phyloP scores from a whole-genome alignment of 495 filamentous ascomycete species.

The Aspergillus sclerotiicarbonarius region DNA sequence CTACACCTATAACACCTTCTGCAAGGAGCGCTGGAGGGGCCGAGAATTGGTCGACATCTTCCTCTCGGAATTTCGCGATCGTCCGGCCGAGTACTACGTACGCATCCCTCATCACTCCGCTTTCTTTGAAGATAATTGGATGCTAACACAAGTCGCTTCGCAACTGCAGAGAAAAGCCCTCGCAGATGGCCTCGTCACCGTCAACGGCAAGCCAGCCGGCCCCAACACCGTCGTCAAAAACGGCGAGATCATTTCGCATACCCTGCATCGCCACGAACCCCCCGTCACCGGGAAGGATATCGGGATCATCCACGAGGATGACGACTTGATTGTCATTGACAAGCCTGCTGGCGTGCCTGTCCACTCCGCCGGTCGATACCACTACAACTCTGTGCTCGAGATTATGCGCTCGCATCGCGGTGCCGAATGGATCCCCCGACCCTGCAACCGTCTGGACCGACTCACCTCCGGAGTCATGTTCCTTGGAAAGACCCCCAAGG shows the following conservation, averaged over 20 bases:
- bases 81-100: conserved; percentile 84
- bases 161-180: conserved; percentile 69
- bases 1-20: conserved; percentile 92
- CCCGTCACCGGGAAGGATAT: conserved; percentile 80
- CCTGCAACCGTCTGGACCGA: conserved; percentile 92
- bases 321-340: conserved; percentile 90
- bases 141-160: conserved; percentile 6
- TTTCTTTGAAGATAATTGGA: not conserved
- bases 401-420: conserved; percentile 81
- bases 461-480: conserved; percentile 98
- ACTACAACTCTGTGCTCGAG: conserved; percentile 90
- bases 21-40: conserved; percentile 86
- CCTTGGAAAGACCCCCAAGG: conserved; percentile 77
- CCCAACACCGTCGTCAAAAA: conserved; percentile 64
- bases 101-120: conserved; percentile 10
- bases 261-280: conserved; percentile 92
- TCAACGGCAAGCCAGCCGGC: conserved; percentile 66
- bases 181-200: conserved; percentile 65
- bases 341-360: conserved; percentile 95
- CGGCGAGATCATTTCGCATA: conserved; percentile 87
- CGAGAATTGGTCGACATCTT: conserved; percentile 78
- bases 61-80: conserved; percentile 79
- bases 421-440: conserved; percentile 67
- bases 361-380: conserved; percentile 91
- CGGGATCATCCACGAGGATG: conserved; percentile 82